Evolutionary conservation across 2,329 filamentous ascomycete species (phyloP), one percentile per base, ranked within the genome.

Genomic region (Exophiala oligosperma): DNA sequence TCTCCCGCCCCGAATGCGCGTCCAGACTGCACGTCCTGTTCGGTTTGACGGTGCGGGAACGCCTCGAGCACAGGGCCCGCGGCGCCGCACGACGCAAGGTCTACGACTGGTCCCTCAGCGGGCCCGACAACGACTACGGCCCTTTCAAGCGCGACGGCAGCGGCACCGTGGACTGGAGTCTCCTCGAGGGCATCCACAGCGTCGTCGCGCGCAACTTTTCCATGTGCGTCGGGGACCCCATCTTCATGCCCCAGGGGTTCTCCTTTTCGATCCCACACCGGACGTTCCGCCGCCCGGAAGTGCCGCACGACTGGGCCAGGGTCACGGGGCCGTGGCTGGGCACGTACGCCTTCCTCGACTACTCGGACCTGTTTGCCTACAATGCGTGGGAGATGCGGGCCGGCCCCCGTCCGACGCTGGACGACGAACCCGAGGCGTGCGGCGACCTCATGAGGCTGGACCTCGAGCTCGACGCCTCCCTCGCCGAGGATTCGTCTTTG

Each of bases 361-460:
- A 64, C 49, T 48, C 59, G 23, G 60, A 64, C 43, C 57, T 68
- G 12, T 57, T 62, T 23, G 52, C 59, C 1, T 68, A 57, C 50
- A 68, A 68, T 44, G 52, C 57, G 8, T 55, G 35, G 40, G 43
- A 51, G 2, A 41, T 4, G 26, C 46, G 48, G 11, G 7, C 32
- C 14, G 47, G 35, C 8, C 29, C 52, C 32, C 59, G 59, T 14
- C 61, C 62, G 12, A 60, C 56, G 1, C 44, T 65, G 48, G 66
- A 66, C 40, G 60, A 64, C 29, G 60, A 61, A 23, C 60, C 57
- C 12, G 66, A 68, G 50, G 63, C 60, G 6, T 65, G 60, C 40
- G 66, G 65, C n/a, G 66, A 64, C n/a, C 46, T 68, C 29, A 65
- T 68, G 61, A 62, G 55, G 32, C 56, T 68, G 37, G 57, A 63